Base-by-base conservation (phyloP, 257 asterid genomes). In the Datura wrightii region DNA sequence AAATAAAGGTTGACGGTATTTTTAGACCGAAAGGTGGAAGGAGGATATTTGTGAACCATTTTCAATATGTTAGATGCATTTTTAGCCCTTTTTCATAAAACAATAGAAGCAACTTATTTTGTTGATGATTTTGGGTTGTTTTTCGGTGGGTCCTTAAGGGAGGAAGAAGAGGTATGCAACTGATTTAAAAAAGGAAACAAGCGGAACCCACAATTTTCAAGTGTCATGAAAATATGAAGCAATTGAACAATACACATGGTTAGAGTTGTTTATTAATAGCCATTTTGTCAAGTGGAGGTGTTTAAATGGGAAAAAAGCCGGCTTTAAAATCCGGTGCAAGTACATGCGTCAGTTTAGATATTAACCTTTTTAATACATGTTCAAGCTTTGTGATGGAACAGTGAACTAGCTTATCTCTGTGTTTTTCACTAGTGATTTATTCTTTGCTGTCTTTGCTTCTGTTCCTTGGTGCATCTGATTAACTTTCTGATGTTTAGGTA, bases 401-500 rank as follows among this genome's bases (percentile, higher is more conserved):
- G 82, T 14, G 82, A 52, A 52, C 48, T 36, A 52, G 63, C 48
- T 52, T 24, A 31, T 15, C 31, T 31, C 82, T 24, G 59, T 72
- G 70, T 82, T 82, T 41, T 82, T 59, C 76, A 65, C 53, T 82
- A 70, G 85, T 18, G 53, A 78, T 34, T 31, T 78, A 34, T 52
- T 63, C 44, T 62, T 67, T 85, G 62, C 79, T 67, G 79, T 83
- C 79, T 58, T 52, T 52, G 53, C 59, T 72, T 83, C 48, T 66
- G 69, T 36, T 78, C 48, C 55, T 19, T 85, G n/a, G 66, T 85
- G 76, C 85, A 46, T 65, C 67, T 74, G 50, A 24, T 34, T 15
- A 10, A 59, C 58, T 31, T 87, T 84, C 69, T 71, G 80, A 24
- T 79, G 83, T 86, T 79, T 85, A 96, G 99, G 98, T 95, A 58